Evolutionary conservation across 2,329 filamentous ascomycete genomes (phyloP).

Genomic region (Penicillium aurantiogriseum): DNA sequence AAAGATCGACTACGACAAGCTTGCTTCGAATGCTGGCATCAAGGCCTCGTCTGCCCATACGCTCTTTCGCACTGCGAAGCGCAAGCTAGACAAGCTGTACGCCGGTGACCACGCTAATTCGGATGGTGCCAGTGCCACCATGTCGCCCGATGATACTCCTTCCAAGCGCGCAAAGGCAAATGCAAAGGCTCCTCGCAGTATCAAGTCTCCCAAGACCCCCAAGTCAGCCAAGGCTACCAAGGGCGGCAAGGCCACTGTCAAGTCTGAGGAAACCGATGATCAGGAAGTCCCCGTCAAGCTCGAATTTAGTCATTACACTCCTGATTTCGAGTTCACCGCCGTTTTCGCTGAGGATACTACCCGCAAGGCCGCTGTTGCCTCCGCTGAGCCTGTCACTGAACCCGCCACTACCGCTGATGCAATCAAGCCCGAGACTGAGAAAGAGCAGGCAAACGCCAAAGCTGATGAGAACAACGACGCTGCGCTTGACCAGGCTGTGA

Average conservation of each 20-base stretch:
- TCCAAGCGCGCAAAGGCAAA: neutral
- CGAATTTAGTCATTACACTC: neutral
- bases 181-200: neutral
- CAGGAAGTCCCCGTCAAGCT: neutral
- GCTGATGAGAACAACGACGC: neutral
- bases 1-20: slow-evolving; percentile 1
- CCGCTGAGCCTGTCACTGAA: neutral
- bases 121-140: neutral
- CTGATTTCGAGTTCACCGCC: too few relatives aligned
- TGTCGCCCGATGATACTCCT: neutral
- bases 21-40: neutral
- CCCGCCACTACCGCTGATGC: neutral
- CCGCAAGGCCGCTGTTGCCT: neutral
- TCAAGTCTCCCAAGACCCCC: neutral
- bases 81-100: neutral
- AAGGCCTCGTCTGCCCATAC: neutral
- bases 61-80: neutral
- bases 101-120: neutral
- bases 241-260: too few relatives aligned
- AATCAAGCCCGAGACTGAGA: neutral
- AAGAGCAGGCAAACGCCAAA: neutral
- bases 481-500: neutral
- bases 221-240: neutral
- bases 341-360: neutral
- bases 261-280: neutral